Conservation (phyloP, 805 yeast species). For the Cephaloascus albidus region DNA sequence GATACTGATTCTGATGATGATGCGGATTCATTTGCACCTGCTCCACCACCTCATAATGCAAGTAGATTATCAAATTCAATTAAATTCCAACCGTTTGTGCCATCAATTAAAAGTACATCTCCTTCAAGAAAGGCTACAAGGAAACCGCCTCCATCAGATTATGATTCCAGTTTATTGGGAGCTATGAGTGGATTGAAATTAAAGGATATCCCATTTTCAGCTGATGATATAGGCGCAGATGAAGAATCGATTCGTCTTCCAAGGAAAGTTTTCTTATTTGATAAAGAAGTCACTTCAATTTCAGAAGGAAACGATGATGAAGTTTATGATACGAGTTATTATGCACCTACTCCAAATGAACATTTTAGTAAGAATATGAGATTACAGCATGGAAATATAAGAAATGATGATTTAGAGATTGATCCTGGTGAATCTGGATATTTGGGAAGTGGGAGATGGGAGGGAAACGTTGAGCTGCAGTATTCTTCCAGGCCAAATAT, state of each 20-base stretch:
- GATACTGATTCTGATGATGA: neutral
- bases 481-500: neutral
- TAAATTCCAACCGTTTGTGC: neutral
- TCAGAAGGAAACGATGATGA: constrained; percentile 15
- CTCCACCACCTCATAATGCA: neutral
- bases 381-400: constrained; percentile 12
- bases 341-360: constrained; percentile 42
- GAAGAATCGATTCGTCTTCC: constrained; percentile 17
- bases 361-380: constrained; percentile 16
- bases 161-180: constrained; percentile 3
- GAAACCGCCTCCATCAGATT: constrained; percentile 9
- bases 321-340: constrained; percentile 19
- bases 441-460: constrained; percentile 4
- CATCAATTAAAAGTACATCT: neutral
- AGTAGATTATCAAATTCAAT: neutral
- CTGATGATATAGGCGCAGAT: constrained; percentile 27
- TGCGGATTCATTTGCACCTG: neutral
- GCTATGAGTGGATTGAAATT: constrained; percentile 5
- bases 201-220: constrained; percentile 27
- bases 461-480: neutral
- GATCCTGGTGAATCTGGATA: constrained; percentile 1
- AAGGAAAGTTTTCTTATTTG: constrained; percentile 24
- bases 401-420: constrained; percentile 7
- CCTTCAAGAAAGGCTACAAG: constrained; percentile 3
- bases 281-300: constrained; percentile 9